Evolutionary conservation across 164 flowering plant genomes (phyloP).

Genomic region (Vitis labrusca): DNA sequence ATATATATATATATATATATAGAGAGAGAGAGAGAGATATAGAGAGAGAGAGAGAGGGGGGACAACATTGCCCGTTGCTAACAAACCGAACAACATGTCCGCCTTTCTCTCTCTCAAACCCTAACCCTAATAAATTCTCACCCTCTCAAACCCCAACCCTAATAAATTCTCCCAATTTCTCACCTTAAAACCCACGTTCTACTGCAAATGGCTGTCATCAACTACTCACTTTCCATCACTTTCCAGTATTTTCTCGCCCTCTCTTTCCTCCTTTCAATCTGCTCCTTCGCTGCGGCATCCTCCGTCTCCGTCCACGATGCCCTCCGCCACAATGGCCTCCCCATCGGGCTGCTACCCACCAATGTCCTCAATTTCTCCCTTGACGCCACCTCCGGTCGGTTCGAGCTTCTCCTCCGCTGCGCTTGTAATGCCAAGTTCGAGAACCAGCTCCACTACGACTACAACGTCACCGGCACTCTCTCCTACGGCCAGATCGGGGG

Average conservation of each 20-base stretch:
- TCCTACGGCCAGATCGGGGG: slow-evolving; percentile 38
- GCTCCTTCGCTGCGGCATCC: background rate
- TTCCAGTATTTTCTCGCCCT: slow-evolving; percentile 3
- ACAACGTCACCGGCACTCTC: slow-evolving; percentile 41
- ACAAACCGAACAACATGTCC: background rate
- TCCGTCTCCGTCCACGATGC: slow-evolving; percentile 36
- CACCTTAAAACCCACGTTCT: background rate
- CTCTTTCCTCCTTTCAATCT: slow-evolving; percentile 3
- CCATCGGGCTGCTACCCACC: slow-evolving; percentile 54
- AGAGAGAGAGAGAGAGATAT: too few species aligned
- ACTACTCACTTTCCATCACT: background rate
- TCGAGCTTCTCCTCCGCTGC: slow-evolving; percentile 27
- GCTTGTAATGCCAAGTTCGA: slow-evolving; percentile 61
- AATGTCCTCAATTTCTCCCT: slow-evolving; percentile 36
- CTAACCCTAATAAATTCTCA: background rate
- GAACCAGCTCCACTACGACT: slow-evolving; percentile 45
- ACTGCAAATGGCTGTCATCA: too few species aligned
- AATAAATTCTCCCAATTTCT: background rate
- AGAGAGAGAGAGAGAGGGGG: too few species aligned
- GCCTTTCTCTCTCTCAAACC: background rate
- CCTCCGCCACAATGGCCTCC: slow-evolving; percentile 43
- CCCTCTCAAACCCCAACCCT: slow-evolving; percentile 2
- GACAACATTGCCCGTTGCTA: too few species aligned
- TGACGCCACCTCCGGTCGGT: slow-evolving; percentile 30
- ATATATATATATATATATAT: too few species aligned